Evolutionary conservation across 352 stramenopile species (phyloP).

Genomic region (Aphanomyces invadans): DNA sequence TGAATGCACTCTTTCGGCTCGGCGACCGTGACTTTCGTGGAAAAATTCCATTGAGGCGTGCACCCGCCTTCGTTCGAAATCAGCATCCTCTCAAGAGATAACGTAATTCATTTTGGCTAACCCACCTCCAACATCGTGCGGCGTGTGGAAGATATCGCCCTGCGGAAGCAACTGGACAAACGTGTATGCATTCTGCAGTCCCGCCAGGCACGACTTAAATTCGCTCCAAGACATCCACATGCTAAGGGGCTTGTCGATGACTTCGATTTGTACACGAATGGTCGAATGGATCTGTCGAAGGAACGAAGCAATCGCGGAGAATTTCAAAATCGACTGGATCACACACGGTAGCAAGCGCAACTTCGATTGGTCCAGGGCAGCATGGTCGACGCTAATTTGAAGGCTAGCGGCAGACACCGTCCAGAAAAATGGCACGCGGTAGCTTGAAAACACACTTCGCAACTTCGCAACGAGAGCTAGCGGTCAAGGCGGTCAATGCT

Average conservation of each 20-base stretch:
- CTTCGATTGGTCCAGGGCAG: constrained; percentile 4
- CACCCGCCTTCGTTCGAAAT: constrained; percentile 26
- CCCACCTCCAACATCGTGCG: constrained; percentile 36
- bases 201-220: constrained; percentile 21
- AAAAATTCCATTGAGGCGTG: constrained; percentile 54
- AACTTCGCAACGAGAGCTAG: constrained; percentile 18
- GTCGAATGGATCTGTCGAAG: constrained; percentile 14
- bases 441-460: background rate
- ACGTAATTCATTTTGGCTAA: too few relatives aligned
- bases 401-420: constrained; percentile 6
- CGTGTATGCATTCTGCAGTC: constrained; percentile 39
- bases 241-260: constrained; percentile 5
- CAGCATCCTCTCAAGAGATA: too few relatives aligned
- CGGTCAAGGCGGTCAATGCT: too few relatives aligned
- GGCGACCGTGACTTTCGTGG: constrained; percentile 37
- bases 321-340: constrained; percentile 13
- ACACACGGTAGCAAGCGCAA: constrained; percentile 10
- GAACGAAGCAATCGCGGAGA: constrained; percentile 11
- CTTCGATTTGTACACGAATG: constrained; percentile 18
- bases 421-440: constrained; percentile 21
- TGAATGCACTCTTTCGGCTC: constrained; percentile 51
- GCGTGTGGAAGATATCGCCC: constrained; percentile 47
- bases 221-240: constrained; percentile 17
- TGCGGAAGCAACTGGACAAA: constrained; percentile 60
- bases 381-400: constrained; percentile 19